A percentile compares a stretch with the other conserved stretches of the same genome.
Conservation (phyloP, 768 basidiomycete genomes). For the button mushroom (Agaricus bisporus) region DNA sequence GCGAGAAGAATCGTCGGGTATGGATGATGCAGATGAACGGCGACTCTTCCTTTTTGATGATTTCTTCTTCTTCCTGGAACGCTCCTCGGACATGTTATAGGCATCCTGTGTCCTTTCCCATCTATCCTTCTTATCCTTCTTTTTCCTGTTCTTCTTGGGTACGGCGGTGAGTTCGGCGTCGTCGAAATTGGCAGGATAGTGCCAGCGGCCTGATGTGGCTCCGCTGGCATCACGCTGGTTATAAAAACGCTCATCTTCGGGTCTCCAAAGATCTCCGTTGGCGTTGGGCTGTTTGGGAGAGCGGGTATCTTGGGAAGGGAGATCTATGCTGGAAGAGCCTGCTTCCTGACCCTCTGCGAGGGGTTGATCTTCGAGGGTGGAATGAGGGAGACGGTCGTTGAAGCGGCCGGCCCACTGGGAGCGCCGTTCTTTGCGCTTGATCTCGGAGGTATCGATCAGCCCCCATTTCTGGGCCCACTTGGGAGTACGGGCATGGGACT, state of each 20-base stretch:
- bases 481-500: slow-evolving; percentile 86
- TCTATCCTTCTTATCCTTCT: slow-evolving; percentile 80
- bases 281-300: slow-evolving; percentile 37
- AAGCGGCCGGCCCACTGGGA: slow-evolving; percentile 87
- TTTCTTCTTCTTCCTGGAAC: slow-evolving; percentile 39
- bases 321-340: slow-evolving; percentile 32
- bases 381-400: slow-evolving; percentile 70
- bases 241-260: slow-evolving; percentile 76
- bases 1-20: slow-evolving; percentile 19
- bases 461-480: slow-evolving; percentile 93
- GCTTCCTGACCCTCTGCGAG: slow-evolving; percentile 77
- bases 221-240: slow-evolving; percentile 35
- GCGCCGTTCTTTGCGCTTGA: slow-evolving; percentile 70
- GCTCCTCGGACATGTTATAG: slow-evolving; percentile 47
- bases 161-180: slow-evolving; percentile 41
- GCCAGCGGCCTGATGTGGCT: slow-evolving; percentile 63
- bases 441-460: slow-evolving; percentile 75
- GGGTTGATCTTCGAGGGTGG: slow-evolving; percentile 63
- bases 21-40: slow-evolving; percentile 33
- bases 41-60: slow-evolving; percentile 58
- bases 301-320: slow-evolving; percentile 28
- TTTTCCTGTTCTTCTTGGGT: slow-evolving; percentile 45
- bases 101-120: slow-evolving; percentile 88
- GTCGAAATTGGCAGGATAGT: slow-evolving; percentile 80
- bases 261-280: slow-evolving; percentile 62